Evolutionary conservation across 345 rosid genomes (phyloP), one percentile per base, ranked within the genome.

Genomic region (Mercurialis annua): DNA sequence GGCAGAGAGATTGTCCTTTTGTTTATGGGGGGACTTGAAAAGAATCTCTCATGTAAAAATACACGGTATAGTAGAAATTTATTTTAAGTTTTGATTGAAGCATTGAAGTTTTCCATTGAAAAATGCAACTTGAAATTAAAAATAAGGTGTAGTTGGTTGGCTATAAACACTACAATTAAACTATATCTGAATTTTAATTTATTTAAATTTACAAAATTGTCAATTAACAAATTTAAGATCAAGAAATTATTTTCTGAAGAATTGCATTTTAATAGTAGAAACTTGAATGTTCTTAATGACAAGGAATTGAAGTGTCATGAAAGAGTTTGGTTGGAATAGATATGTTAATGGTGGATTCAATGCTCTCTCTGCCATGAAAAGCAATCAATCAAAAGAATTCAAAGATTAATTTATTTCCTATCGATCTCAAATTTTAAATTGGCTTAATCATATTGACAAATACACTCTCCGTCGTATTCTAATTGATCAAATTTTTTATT

Each of bases 231-330:
- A 12, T 2, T 27, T 1, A 44, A 18, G 27, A 3, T 54, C 16
- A 17, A 17, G 14, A 44, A 8, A 23, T 31, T 4, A 67, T n/a
- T n/a, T n/a, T n/a, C n/a, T n/a, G n/a, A n/a, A 30, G 5, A 26
- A 30, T 16, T 15, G 9, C 5, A 33, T 10, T 58, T 36, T 51
- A 15, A 26, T 24, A 18, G 59, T 38, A 44, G 70, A 33, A 57
- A 63, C 46, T 67, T 71, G 73, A 76, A 59, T 64, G 76, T 63
- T 65, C 67, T 65, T 62, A 68, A 57, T 69, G 52, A 66, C 42
- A 50, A 62, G 61, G 51, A 64, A 40, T 69, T 56, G 65, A 69
- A 62, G 75, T 30, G 30, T 64, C 53, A 62, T 66, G 73, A 68
- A 38, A 72, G 70, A 23, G 69, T 59, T 66, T 48, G 72, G 75